Conservation (phyloP, 176 grass and related monocot species). For the Dactylis glomerata region DNA sequence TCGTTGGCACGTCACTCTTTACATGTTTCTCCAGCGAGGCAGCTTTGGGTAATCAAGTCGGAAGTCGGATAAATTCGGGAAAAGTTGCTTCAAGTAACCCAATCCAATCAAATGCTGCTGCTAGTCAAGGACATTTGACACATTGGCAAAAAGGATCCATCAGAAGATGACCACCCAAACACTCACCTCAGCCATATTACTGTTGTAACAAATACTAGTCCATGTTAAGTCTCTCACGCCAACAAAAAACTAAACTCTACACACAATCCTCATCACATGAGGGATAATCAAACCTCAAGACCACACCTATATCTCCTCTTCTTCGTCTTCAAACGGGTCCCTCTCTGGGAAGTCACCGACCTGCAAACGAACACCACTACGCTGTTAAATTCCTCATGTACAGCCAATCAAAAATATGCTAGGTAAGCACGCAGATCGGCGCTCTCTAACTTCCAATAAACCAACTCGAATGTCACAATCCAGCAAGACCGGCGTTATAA, state of each 20-base stretch:
- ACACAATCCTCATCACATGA: background rate
- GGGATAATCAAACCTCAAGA: background rate
- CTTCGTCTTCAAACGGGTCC: conserved; percentile 94
- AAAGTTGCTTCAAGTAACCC: background rate
- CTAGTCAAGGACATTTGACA: background rate
- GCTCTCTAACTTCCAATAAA: background rate
- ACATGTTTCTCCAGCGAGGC: background rate
- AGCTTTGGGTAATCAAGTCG: background rate
- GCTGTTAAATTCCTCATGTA: background rate
- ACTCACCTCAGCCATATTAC: background rate
- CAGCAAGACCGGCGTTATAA: background rate
- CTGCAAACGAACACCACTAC: conserved; percentile 29
- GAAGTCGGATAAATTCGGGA: background rate
- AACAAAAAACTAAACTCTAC: background rate
- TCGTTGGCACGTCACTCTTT: background rate
- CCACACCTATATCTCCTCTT: conserved; percentile 65
- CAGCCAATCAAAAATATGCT: background rate
- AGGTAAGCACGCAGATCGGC: background rate
- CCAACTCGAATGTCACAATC: background rate
- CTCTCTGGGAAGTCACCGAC: conserved; percentile 82
- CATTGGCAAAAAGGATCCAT: background rate
- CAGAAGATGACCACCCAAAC: background rate
- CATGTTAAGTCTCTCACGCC: background rate
- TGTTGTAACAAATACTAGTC: background rate
- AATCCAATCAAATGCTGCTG: background rate